Base-by-base conservation (phyloP, 345 rosid genomes). In the Euphorbia lathyris region DNA sequence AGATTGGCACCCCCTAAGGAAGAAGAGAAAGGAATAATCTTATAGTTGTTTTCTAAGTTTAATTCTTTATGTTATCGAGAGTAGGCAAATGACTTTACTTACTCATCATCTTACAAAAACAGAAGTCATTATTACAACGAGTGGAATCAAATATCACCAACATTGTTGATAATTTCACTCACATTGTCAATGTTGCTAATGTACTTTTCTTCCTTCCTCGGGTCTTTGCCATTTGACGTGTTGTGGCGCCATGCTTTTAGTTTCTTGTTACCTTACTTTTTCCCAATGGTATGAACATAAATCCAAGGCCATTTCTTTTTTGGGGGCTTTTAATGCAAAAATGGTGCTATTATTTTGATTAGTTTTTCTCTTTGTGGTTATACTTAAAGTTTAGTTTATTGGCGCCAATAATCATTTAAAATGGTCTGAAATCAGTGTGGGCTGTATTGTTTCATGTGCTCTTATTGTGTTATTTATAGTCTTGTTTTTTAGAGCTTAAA, bases 141-240 rank as follows among this genome's bases (percentile, higher is more conserved):
- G 91, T 91, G 62, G 97, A 94, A 52, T 76, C 82, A 0, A 97
- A 94, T 77, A 93, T 91, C 23, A 87, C 81, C 73, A 82, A 80
- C 69, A 81, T 94, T 23, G 93, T 94, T 7, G 90, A 94, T 72
- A 91, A 88, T 78, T 94, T 94, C 81, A 85, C 83, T 58, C 96
- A 91, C 43, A 86, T 91, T 65, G 93, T 94, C 76, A 88, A 84
- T 75, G 96, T 86, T 20, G 82, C 95, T 1, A 80, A 86, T 85
- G 97, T 89, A 74, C 0, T 11, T 7, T 56, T n/a, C n/a, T n/a
- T 29, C 65, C 12, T 76, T 68, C 27, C 16, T 22, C n/a, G 53
- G 12, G 29, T n/a, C 43, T n/a, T 29, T 25, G 22, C 16, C 38
- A 2, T 22, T 63, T 36, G 4, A 13, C n/a, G 6, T 45, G 9